phyloP scores from a whole-genome alignment of 2,329 filamentous ascomycete species.

The Massarina eburnea region DNA sequence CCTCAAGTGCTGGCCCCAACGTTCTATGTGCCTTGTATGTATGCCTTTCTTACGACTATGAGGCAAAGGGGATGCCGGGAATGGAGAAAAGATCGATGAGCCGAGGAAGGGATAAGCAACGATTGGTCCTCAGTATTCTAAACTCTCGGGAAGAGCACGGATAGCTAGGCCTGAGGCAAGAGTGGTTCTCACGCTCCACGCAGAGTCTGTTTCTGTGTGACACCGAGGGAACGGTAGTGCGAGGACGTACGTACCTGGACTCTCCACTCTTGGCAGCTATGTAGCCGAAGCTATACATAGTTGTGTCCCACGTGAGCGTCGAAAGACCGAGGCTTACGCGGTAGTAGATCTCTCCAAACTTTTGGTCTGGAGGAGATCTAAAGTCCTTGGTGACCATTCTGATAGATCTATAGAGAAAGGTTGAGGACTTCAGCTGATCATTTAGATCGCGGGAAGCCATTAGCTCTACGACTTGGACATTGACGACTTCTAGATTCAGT shows the following conservation, averaged over 20 bases:
- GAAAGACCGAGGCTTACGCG: neutral
- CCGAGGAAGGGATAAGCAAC: conserved; percentile 9
- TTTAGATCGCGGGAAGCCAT: too few relatives aligned
- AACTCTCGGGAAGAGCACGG: neutral
- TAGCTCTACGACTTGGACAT: too few relatives aligned
- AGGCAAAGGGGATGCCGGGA: neutral
- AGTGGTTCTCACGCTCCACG: neutral
- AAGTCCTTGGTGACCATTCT: too few relatives aligned
- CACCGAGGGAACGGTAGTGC: conserved; percentile 1
- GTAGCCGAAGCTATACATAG: neutral
- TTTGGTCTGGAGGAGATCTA: neutral
- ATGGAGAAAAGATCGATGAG: neutral
- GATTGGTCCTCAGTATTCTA: conserved; percentile 5
- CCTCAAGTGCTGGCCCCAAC: neutral
- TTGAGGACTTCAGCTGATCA: too few relatives aligned
- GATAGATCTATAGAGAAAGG: too few relatives aligned
- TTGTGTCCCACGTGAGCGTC: conserved; percentile 2
- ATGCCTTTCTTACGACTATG: neutral
- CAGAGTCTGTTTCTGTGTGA: conserved; percentile 1
- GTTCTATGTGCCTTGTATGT: neutral
- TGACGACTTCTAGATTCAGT: too few relatives aligned
- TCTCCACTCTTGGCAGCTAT: too few relatives aligned
- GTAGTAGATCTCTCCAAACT: neutral
- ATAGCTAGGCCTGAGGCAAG: neutral
- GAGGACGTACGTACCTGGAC: neutral